Conservation (phyloP, 805 yeast species). For the Saccharomycopsis lassenensis region DNA sequence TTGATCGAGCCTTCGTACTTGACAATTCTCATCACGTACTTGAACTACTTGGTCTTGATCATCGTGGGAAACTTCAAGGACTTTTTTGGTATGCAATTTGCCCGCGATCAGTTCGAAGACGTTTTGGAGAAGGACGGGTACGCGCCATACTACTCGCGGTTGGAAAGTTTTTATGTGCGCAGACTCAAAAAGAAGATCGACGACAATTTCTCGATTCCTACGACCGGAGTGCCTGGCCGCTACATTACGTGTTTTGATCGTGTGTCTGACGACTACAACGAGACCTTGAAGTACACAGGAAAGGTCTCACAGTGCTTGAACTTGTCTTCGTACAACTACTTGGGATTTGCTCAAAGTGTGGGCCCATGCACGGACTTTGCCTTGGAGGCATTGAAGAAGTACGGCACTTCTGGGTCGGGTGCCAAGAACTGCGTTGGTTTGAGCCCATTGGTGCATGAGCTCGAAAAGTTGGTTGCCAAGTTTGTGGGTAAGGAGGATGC, state of each 20-base stretch:
- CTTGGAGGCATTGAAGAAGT: conserved; percentile 44
- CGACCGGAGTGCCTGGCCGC: conserved; percentile 97
- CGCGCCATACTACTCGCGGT: conserved; percentile 92
- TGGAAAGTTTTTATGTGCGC: conserved; percentile 88
- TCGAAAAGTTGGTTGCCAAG: conserved; percentile 70
- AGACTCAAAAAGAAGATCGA: conserved; percentile 84
- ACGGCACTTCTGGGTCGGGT: conserved; percentile 74
- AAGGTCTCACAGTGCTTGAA: conserved; percentile 69
- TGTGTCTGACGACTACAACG: conserved; percentile 50
- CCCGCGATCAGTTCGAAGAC: conserved; percentile 52
- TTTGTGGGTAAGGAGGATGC: conserved; percentile 90
- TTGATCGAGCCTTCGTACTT: conserved; percentile 79
- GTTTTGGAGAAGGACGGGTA: conserved; percentile 74
- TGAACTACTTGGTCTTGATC: conserved; percentile 74
- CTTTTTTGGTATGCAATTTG: conserved; percentile 68
- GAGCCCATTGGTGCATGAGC: conserved; percentile 55
- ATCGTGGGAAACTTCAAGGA: conserved; percentile 87
- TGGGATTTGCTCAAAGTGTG: conserved; percentile 93
- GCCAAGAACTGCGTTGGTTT: conserved; percentile 70
- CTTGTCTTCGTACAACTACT: conserved; percentile 81
- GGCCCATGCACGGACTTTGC: conserved; percentile 85
- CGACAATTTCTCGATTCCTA: conserved; percentile 92
- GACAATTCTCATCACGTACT: conserved; percentile 69
- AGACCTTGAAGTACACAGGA: conserved; percentile 65
- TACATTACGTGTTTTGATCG: conserved; percentile 75